Base-by-base conservation (phyloP, 179 eudicot species). In the Gypsophila paniculata region DNA sequence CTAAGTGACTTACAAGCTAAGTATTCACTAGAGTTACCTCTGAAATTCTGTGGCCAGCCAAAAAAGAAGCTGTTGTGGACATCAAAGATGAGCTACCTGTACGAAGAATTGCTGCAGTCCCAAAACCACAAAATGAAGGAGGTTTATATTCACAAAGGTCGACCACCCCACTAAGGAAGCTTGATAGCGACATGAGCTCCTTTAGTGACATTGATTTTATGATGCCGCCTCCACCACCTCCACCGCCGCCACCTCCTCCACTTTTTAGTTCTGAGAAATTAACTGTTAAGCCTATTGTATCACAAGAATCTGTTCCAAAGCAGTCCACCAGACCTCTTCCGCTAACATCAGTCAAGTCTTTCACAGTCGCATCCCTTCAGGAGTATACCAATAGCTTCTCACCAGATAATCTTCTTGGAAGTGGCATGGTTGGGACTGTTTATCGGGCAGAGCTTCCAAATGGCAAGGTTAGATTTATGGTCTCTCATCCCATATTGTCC, bases 361-460 rank as follows among this genome's bases (percentile, higher is more conserved):
- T 83, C 86, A 79, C 96, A 15, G 85, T 94, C 73, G 97, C 99
- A 32, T 79, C 86, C 71, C 96, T 94, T 84, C 99, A 94, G 85
- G 91, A 87, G 82, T 87, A 86, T 60, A 91, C 99, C 72, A 91
- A 82, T 79, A 94, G 99, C 86, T 94, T 94, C 83, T 87, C 97
- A 10, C 97, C 87, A 77, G 99, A 94, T 59, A 88, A 91, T 83
- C 87, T 88, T 29, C 76, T 90, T 58, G 97, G 96, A 74, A 80
- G 60, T 25, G 96, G 99, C 84, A 91, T 90, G 97, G 86, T 94
- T 51, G 99, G 99, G 71, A 88, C 78, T 85, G 97, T 94, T 18
- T 94, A 91, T 71, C 77, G 87, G 71, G 97, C 92, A 32, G 90
- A 91, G 77, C 90, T 88, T 68, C 90, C 99, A 6, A 74, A 83